Evolutionary conservation across 305 asterid species (phyloP).

Genomic region (Solanum chacoense): DNA sequence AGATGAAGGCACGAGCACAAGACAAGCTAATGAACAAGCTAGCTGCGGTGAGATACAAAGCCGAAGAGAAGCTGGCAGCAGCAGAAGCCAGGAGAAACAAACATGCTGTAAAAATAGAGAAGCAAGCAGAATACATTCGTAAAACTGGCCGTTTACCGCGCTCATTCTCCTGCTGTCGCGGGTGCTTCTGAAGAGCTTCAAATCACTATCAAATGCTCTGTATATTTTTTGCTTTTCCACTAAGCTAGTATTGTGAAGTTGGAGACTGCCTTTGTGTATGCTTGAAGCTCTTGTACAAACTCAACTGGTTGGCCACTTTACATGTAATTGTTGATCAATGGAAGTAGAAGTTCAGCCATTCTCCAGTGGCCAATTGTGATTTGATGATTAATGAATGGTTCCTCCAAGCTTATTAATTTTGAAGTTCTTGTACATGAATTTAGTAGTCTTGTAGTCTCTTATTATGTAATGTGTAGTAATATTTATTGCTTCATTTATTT

Average conservation of each 20-base stretch:
- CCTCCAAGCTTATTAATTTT: background rate
- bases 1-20: conserved; percentile 24
- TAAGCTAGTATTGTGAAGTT: background rate
- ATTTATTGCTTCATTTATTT: background rate
- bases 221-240: background rate
- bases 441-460: background rate
- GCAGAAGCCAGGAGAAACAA: conserved; percentile 20
- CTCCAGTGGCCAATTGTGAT: background rate
- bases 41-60: conserved; percentile 23
- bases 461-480: background rate
- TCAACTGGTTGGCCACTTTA: background rate
- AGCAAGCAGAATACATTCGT: conserved; percentile 25
- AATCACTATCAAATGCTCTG: background rate
- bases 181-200: conserved; percentile 2
- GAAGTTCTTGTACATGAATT: background rate
- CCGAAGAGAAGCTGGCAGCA: conserved; percentile 15
- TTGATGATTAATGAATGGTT: background rate
- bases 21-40: conserved; percentile 28
- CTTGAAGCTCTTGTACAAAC: conserved; percentile 1
- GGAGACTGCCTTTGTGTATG: background rate
- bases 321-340: background rate
- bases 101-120: conserved; percentile 16
- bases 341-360: background rate
- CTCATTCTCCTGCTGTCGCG: conserved; percentile 12
- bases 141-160: conserved; percentile 21